Evolutionary conservation across 2,329 filamentous ascomycete species (phyloP).

Genomic region (Aureobasidium sp.): DNA sequence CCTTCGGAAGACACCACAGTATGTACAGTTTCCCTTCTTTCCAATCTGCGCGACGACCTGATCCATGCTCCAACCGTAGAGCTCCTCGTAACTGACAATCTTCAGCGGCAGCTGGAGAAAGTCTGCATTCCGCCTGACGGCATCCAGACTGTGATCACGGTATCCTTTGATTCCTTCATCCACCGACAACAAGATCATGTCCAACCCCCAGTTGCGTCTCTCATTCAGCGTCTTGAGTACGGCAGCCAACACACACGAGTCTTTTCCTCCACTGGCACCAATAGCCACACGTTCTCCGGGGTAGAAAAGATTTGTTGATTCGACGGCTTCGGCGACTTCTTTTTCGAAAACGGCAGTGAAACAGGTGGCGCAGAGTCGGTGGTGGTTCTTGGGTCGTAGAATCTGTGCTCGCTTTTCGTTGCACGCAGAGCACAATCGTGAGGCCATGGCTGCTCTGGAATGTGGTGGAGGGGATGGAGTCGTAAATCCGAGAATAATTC

Average conservation of each 20-base stretch:
- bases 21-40: conserved; percentile 98
- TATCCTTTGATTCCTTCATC: conserved; percentile 98
- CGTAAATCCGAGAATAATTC: background rate
- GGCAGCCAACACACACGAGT: conserved; percentile 90
- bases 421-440: conserved; percentile 68
- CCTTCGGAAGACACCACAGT: conserved; percentile 90
- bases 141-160: conserved; percentile 89
- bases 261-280: conserved; percentile 92
- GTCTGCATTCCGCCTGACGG: conserved; percentile 83
- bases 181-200: conserved; percentile 81
- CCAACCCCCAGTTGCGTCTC: conserved; percentile 74
- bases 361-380: conserved; percentile 84
- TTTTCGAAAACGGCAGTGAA: conserved; percentile 84
- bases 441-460: conserved; percentile 53
- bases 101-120: conserved; percentile 89
- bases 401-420: conserved; percentile 72
- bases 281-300: conserved; percentile 85
- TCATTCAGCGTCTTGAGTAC: conserved; percentile 93
- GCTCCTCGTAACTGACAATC: conserved; percentile 84
- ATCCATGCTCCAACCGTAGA: conserved; percentile 99
- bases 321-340: conserved; percentile 90
- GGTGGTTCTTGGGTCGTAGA: conserved; percentile 86
- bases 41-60: conserved; percentile 93
- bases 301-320: conserved; percentile 68
- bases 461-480: background rate